Conservation (phyloP, 2,329 filamentous ascomycete species). For the Aotearoamyces nothofagi region DNA sequence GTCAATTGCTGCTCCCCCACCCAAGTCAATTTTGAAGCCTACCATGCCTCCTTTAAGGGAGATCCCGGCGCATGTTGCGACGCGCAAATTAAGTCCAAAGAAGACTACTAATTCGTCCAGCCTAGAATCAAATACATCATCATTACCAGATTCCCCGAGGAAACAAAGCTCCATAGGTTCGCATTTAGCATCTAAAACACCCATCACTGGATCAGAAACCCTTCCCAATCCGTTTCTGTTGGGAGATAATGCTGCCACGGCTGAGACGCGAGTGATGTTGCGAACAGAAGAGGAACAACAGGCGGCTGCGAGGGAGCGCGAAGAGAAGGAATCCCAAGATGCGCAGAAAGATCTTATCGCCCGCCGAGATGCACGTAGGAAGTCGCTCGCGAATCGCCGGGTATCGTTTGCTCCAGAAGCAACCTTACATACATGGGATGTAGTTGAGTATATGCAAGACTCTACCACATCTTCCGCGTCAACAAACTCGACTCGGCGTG, state of each 20-base stretch:
- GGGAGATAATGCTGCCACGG: slow-evolving; percentile 21
- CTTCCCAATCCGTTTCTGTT: slow-evolving; percentile 30
- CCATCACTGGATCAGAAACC: slow-evolving; percentile 22
- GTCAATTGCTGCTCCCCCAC: slow-evolving; percentile 25
- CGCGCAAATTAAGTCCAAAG: slow-evolving; percentile 14
- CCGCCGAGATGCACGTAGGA: slow-evolving; percentile 74
- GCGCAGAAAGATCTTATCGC: slow-evolving; percentile 48
- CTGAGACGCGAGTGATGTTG: slow-evolving; percentile 40
- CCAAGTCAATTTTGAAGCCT: slow-evolving; percentile 68
- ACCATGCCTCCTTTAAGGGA: slow-evolving; percentile 52
- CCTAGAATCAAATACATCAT: no score
- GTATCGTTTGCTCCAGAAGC: slow-evolving; percentile 97
- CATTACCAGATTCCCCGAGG: neutral
- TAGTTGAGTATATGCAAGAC: slow-evolving; percentile 72
- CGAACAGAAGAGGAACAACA: slow-evolving; percentile 58
- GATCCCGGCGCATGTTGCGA: slow-evolving; percentile 38
- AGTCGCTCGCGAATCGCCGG: slow-evolving; percentile 81
- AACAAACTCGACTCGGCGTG: slow-evolving; percentile 59
- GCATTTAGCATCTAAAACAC: slow-evolving; percentile 7
- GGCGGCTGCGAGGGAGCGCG: slow-evolving; percentile 51
- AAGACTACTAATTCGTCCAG: slow-evolving; percentile 12
- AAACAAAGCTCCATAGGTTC: no score
- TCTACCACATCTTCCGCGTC: slow-evolving; percentile 63
- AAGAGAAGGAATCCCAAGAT: slow-evolving; percentile 46
- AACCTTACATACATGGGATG: slow-evolving; percentile 93